phyloP scores from a whole-genome alignment of 2,329 filamentous ascomycete genomes.

The Cytospora mali region DNA sequence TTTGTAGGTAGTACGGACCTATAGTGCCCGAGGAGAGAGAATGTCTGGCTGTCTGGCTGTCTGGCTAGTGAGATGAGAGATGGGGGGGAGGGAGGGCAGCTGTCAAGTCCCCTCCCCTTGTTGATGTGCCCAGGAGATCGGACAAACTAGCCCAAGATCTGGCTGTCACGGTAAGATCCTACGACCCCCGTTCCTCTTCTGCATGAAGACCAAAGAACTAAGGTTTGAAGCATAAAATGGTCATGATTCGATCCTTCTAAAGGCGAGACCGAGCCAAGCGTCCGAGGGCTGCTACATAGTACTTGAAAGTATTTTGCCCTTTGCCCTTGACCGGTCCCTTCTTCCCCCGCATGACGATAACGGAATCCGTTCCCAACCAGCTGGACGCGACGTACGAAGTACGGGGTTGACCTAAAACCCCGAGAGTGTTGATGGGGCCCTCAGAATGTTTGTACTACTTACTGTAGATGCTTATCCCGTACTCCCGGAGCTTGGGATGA shows the following conservation, averaged over 20 bases:
- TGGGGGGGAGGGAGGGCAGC: too few species aligned
- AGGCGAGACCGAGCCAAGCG: neutral
- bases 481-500: neutral
- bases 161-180: neutral
- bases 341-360: neutral
- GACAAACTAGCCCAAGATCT: neutral
- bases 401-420: neutral
- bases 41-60: neutral
- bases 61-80: neutral
- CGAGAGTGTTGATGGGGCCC: neutral
- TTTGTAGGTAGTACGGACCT: neutral
- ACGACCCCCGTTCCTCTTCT: neutral
- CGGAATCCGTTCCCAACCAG: neutral
- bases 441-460: too few species aligned
- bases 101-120: neutral
- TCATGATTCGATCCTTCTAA: neutral
- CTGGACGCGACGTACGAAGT: neutral
- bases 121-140: neutral
- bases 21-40: neutral
- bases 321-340: too few species aligned
- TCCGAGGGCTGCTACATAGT: too few species aligned
- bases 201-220: neutral
- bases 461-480: neutral
- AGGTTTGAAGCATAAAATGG: neutral
- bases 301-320: too few species aligned